Conservation (phyloP, 2,329 filamentous ascomycete genomes). For the Calonectria naviculata region DNA sequence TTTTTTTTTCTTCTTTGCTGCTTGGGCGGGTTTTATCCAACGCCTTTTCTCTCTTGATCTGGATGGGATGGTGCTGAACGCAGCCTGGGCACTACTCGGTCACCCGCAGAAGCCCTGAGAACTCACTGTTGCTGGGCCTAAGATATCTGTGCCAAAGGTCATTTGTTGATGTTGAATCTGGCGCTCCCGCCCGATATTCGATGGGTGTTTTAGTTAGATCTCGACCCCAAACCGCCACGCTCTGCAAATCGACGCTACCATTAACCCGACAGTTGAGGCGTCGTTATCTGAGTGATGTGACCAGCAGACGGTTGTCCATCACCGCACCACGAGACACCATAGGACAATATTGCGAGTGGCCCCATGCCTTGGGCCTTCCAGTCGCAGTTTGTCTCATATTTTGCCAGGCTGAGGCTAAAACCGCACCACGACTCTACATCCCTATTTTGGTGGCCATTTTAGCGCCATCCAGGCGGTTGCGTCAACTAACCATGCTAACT, state of each 20-base stretch:
- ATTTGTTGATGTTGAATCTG: conserved; percentile 25
- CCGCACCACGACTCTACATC: conserved; percentile 34
- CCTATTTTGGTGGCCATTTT: conserved; percentile 22
- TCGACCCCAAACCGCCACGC: conserved; percentile 30
- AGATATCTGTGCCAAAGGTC: conserved; percentile 15
- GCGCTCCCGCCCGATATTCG: conserved; percentile 27
- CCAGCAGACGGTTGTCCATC: conserved; percentile 12
- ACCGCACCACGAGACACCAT: conserved; percentile 27
- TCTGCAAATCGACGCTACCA: conserved; percentile 31
- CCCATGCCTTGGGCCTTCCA: conserved; percentile 20
- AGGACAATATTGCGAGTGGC: conserved; percentile 37
- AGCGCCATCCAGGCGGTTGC: conserved; percentile 28
- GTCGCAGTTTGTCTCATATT: conserved; percentile 23
- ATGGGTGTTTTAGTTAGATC: conserved; percentile 32
- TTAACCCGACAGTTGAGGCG: conserved; percentile 34
- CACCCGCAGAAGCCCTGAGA: conserved; percentile 9
- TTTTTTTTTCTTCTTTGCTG: too few relatives aligned
- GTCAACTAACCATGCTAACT: conserved; percentile 19
- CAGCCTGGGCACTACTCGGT: conserved; percentile 24
- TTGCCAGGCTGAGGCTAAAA: conserved; percentile 26
- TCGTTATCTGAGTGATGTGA: conserved; percentile 24
- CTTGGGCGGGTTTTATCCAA: background rate
- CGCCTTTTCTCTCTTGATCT: conserved; percentile 11
- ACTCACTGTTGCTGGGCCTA: background rate
- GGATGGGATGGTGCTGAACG: conserved; percentile 12